Base-by-base conservation (phyloP, 371 early-diverging fungal species). In the Mucor mucedo region DNA sequence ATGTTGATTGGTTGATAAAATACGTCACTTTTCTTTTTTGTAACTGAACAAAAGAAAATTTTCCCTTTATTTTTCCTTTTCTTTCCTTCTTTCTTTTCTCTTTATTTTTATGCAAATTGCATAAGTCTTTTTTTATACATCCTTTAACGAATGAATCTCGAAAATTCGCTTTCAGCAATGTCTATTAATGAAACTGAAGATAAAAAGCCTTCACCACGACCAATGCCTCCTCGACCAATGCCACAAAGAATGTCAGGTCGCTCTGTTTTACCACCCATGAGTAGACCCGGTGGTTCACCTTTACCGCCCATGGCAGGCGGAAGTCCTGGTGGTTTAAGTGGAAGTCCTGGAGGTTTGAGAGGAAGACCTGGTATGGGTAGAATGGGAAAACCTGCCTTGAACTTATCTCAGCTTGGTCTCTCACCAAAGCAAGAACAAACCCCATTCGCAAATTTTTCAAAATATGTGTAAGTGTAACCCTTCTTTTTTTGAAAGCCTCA, bases 391-490 rank as follows among this genome's bases (percentile, higher is more conserved):
- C 74, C 76, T 21, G 65, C 55, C 2, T 61, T 81, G 44, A 78
- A 75, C 38, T 49, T 81, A 28, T 66, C 76, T 13, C 78, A 80
- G 49, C 62, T 80, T 4, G 76, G 76, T 40, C 55, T 77, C 29
- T 65, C 72, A 11, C 62, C 73, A 0, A 75, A 72, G 50, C 75
- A 66, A 33, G 69, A 74, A 44, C 79, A 82, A 35, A 83, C 88
- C 2, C 88, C 87, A 7, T 89, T 89, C 71, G 72, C 87, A 29
- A 87, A 85, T 61, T 89, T 89, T 65, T 85, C 89, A n/a, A 84
- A 80, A 78, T 88, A 85, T 66, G 88, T 89, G 88, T 87, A 84
- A 68, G 82, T 74, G 32, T 40, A 53, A 35, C 3, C 33, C 14
- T 4, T 1, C 11, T 32, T 16, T 48, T 38, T 39, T 13, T 35